Evolutionary conservation across 2,329 filamentous ascomycete species (phyloP), one percentile per base, ranked within the genome.

Genomic region (Pseudogymnoascus sp.): DNA sequence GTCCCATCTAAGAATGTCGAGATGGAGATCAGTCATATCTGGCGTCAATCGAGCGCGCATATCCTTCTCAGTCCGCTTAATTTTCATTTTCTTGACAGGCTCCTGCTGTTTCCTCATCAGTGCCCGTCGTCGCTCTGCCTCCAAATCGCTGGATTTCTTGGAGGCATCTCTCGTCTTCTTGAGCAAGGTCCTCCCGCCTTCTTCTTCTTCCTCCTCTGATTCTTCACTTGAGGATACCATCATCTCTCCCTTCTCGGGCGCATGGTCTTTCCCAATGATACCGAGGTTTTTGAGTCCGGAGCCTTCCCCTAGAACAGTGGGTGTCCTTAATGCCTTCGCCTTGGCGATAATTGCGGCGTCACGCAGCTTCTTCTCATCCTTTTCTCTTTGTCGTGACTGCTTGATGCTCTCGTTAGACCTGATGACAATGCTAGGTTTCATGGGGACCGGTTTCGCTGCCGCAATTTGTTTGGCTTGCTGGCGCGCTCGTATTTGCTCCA

Each of bases 31-130:
- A 38, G 91, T 88, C 77, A 99, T 88, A 68, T 96, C 91, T 6
- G 96, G 95, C 34, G 93, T 89, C 65, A 99, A 81, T 66, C 95
- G 88, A 67, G 95, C 93, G 69, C 93, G 88, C 86, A 97, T 93
- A 76, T 99, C 95, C 75, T 96, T 96, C 53, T 88, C 86, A 14
- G 92, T 93, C 60, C 93, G 86, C 66, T 88, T 81, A 61, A 91
- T 84, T 73, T 91, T 90, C 68, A 85, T 79, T 77, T 97, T 96
- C 76, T 91, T 93, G 63, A 96, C 86, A 0, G 93, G 93, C 12
- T 86, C 87, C 46, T 84, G 83, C 60, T 68, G 64, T 28, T 82
- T 80, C 70, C 85, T 80, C 43, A 79, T 83, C 67, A 86, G 72
- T 28, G 82, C 75, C 66, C 75, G 74, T 63, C 74, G 76, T 67